These are phyloP conservation scores for Pseudogymnoascus sp. DNA, from an alignment of 2,329 filamentous ascomycete genomes.

Conservation along the genomic window DNA sequence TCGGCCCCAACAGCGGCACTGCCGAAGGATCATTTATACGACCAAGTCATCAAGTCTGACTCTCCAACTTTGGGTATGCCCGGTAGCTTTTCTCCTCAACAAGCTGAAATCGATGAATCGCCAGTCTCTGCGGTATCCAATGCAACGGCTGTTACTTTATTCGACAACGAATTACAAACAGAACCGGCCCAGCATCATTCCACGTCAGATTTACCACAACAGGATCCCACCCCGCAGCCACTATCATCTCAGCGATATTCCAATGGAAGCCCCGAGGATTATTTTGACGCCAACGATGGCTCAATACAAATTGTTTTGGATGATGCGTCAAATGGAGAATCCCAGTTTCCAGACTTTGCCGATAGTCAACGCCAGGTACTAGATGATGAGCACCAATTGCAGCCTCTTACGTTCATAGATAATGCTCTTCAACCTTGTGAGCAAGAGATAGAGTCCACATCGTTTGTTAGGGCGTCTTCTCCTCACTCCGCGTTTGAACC, in stretches of 20 bases:
- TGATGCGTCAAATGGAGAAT: conserved; percentile 18
- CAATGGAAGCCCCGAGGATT: conserved; percentile 11
- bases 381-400: not conserved
- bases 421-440: not conserved
- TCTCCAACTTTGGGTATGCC: conserved; percentile 63
- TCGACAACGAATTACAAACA: conserved; percentile 65
- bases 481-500: not conserved
- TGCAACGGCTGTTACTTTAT: conserved; percentile 58
- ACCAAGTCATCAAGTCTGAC: conserved; percentile 31
- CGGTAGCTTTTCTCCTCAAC: conserved; percentile 45
- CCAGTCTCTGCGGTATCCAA: conserved; percentile 53
- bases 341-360: conserved; percentile 6
- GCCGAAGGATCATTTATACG: not conserved
- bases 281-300: conserved; percentile 13
- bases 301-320: conserved; percentile 25
- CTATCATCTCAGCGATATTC: conserved; percentile 18
- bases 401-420: not conserved
- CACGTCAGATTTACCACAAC: conserved; percentile 12
- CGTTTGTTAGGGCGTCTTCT: not conserved
- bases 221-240: conserved; percentile 19
- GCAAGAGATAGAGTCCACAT: not conserved
- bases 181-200: conserved; percentile 33
- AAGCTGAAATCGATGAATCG: conserved; percentile 37
- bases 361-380: not conserved
- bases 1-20: conserved; percentile 12